phyloP scores from a whole-genome alignment of 352 stramenopile genomes.

The Stramenopiles sp. region DNA sequence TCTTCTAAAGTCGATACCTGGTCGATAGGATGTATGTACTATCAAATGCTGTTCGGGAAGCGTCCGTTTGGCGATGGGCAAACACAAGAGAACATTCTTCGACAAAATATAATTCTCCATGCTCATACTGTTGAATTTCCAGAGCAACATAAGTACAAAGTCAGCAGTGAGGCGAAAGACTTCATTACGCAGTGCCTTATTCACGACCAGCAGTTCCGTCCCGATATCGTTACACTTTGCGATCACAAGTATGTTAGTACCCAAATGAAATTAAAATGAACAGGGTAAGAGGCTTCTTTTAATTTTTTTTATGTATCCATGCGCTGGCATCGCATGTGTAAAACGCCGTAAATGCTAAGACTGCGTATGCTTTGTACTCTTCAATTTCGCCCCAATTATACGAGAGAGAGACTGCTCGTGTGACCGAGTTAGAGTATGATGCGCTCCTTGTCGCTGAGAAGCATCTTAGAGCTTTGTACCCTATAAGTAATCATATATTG shows the following conservation, averaged over 20 bases:
- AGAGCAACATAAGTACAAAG: constrained; percentile 26
- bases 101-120: constrained; percentile 55
- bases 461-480: too few species aligned
- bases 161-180: constrained; percentile 59
- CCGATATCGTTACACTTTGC: constrained; percentile 48
- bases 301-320: too few species aligned
- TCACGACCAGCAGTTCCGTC: constrained; percentile 43
- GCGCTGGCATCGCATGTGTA: too few species aligned
- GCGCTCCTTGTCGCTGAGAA: too few species aligned
- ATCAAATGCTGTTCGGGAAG: constrained; percentile 72
- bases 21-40: constrained; percentile 78
- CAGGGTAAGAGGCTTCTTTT: background rate
- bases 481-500: too few species aligned
- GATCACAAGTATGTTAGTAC: constrained; percentile 13
- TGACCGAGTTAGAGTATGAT: too few species aligned
- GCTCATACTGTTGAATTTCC: constrained; percentile 55
- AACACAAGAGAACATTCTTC: constrained; percentile 44
- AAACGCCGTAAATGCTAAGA: too few species aligned
- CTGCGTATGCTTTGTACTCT: too few species aligned
- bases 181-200: constrained; percentile 62
- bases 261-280: constrained; percentile 5
- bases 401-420: too few species aligned
- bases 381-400: too few species aligned
- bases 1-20: constrained; percentile 76
- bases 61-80: constrained; percentile 72